Evolutionary conservation across 2,329 filamentous ascomycete genomes (phyloP).

Genomic region (Fusarium sp.): DNA sequence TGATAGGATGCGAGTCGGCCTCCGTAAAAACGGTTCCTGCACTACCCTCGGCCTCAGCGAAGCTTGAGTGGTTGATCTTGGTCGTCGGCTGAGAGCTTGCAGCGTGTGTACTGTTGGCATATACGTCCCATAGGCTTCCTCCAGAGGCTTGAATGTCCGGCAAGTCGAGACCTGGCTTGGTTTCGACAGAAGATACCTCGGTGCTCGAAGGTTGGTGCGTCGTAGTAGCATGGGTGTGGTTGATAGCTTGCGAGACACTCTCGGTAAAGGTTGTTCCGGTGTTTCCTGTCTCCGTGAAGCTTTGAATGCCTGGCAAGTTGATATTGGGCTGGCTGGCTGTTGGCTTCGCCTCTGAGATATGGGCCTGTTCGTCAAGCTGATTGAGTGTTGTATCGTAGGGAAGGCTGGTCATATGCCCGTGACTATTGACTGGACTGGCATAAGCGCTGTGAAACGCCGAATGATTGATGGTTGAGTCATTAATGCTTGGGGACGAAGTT

Average conservation of each 20-base stretch:
- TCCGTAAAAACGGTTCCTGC: background rate
- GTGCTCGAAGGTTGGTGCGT: background rate
- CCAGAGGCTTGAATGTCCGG: background rate
- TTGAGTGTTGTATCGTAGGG: background rate
- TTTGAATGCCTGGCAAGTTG: background rate
- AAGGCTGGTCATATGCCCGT: background rate
- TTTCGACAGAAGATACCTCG: background rate
- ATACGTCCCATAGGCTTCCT: background rate
- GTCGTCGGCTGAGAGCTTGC: background rate
- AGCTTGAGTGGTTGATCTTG: background rate
- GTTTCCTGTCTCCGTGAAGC: background rate
- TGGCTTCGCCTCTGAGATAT: background rate
- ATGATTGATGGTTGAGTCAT: background rate
- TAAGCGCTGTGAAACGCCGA: background rate
- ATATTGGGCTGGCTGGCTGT: background rate
- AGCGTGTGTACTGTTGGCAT: background rate
- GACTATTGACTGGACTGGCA: background rate
- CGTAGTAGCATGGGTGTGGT: background rate
- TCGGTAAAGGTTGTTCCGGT: background rate
- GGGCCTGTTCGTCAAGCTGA: background rate
- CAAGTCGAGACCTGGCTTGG: background rate
- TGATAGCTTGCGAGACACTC: background rate
- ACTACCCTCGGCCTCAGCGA: background rate
- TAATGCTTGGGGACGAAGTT: background rate
- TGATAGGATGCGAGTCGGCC: conserved; percentile 1